These are phyloP conservation scores for Carex kokanica DNA, from an alignment of 176 grass and related monocot genomes.

Conservation along the genomic window DNA sequence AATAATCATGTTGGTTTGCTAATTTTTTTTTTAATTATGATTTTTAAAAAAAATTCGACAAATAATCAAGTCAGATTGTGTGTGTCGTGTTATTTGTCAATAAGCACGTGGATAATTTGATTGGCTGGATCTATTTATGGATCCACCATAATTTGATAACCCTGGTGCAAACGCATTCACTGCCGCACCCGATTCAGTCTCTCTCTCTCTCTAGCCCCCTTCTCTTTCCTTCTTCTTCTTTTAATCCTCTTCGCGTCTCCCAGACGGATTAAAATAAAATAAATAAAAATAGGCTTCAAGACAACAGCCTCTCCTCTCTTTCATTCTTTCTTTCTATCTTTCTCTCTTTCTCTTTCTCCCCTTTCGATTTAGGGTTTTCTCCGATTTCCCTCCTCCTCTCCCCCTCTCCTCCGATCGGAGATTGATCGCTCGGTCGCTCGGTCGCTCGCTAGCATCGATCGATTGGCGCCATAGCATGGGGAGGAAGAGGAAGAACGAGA, in stretches of 20 bases:
- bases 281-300: background rate
- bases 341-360: background rate
- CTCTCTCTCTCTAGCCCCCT: background rate
- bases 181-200: background rate
- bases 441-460: background rate
- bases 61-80: too few species aligned
- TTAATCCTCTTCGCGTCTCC: background rate
- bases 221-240: background rate
- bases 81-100: too few species aligned
- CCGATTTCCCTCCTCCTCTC: background rate
- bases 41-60: too few species aligned
- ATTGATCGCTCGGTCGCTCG: background rate
- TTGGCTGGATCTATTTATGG: too few species aligned
- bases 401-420: background rate
- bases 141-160: background rate
- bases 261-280: background rate
- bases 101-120: too few species aligned
- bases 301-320: background rate
- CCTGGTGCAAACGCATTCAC: background rate
- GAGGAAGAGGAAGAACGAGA: conserved; percentile 69
- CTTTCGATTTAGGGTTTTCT: conserved; percentile 20
- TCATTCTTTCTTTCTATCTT: background rate
- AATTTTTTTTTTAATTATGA: too few species aligned
- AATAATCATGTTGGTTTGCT: too few species aligned
- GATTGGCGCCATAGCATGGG: conserved; percentile 34